Evolutionary conservation across 768 basidiomycete species (phyloP), one percentile per base, ranked within the genome.

Genomic region (Tricholoma bakamatsutake): DNA sequence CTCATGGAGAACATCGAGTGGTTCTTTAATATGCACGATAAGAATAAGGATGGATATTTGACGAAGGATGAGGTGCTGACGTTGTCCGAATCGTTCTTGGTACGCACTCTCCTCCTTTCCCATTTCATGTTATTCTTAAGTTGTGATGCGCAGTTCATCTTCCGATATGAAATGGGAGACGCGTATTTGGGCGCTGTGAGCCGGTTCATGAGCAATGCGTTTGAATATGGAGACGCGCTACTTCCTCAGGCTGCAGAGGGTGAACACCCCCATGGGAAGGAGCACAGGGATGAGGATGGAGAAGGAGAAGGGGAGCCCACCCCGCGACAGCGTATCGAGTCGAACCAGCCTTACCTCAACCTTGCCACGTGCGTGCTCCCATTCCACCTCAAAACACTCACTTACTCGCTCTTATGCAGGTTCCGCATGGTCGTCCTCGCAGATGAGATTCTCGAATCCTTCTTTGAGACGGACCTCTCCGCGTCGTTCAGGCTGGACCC

Each of bases 351-450:
- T 10, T 97, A 97, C 68, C 85, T 98, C 51, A 95, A 94, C 70
- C 82, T 93, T 50, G 87, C 90, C 34, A 94, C 91, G 83, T 90
- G 68, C 10, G 2, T 27, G 27, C 24, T 13, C 49, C 28, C 18
- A 24, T 21, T 43, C 4, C 7, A 10, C 18, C 12, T 11, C 3
- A 12, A 11, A 11, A 43, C 42, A 10, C n/a, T 17, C 2, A 17
- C 39, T 24, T 24, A 40, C 42, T 4, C n/a, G 2, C 18, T n/a
- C 37, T 11, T 39, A 39, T 39, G 18, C 61, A 92, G 92, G 7
- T 99, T 99, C 84, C 86, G 97, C 6, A 99, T 98, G 97, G 96
- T 98, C 39, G 90, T 99, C 4, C 79, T 99, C 8, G 95, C 96
- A 1, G 97, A 98, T 61, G 95, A 98, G 68, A 79, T 98, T 27